Conservation (phyloP, 2,329 filamentous ascomycete genomes). For the Dissoconium aciculare region DNA sequence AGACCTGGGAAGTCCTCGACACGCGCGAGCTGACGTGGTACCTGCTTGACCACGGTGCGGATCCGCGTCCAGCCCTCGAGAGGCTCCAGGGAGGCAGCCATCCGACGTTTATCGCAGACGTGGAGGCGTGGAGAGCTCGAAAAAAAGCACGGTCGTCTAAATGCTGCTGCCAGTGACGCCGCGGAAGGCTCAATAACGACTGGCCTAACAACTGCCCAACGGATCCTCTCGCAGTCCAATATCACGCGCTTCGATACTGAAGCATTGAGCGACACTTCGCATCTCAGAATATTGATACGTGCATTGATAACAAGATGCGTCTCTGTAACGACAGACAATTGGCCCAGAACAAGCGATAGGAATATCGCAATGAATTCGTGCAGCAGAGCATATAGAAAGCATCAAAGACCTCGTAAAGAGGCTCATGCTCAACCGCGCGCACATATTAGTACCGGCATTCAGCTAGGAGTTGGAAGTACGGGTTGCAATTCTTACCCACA, state of each 20-base stretch:
- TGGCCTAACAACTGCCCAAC: background rate
- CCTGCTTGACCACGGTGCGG: slow-evolving; percentile 1
- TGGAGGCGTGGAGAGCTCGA: slow-evolving; percentile 1
- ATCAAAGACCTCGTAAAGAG: too few species aligned
- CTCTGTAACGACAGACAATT: too few species aligned
- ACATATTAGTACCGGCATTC: too few species aligned
- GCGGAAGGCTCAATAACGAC: slow-evolving; percentile 1
- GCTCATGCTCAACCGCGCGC: too few species aligned
- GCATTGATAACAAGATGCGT: slow-evolving; percentile 1
- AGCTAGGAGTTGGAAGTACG: too few species aligned
- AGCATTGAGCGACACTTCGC: slow-evolving; percentile 1
- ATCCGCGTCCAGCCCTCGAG: background rate
- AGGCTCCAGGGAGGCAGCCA: background rate
- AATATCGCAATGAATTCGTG: too few species aligned
- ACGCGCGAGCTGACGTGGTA: slow-evolving; percentile 1
- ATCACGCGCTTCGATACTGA: slow-evolving; percentile 1
- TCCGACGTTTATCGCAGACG: slow-evolving; percentile 1
- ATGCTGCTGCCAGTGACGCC: slow-evolving; percentile 1
- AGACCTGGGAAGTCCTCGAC: background rate
- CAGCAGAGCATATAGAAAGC: too few species aligned
- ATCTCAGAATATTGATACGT: slow-evolving; percentile 1
- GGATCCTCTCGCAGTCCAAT: slow-evolving; percentile 1
- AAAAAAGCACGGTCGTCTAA: background rate
- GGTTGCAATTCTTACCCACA: too few species aligned
- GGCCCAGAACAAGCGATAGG: too few species aligned